Base-by-base conservation (phyloP, 306 rosid genomes). In the Arachis stenosperma region DNA sequence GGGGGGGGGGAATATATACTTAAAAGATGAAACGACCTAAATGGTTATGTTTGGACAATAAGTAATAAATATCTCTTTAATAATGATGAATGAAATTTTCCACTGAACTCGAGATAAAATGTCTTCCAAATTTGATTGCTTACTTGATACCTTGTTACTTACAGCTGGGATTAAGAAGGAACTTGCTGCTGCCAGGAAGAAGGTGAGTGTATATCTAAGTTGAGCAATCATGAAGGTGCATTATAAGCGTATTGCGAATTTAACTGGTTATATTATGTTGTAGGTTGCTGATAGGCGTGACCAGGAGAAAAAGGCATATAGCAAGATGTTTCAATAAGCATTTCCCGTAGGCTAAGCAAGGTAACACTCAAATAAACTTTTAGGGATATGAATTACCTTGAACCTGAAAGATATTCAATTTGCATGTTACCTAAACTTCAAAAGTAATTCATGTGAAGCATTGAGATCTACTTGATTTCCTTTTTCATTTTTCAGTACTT, bases 121-220 rank as follows among this genome's bases (percentile, higher is more conserved):
- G 37, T 65, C 40, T 27, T 2, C 7, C 57, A 48, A 70, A 81
- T 63, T 71, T 77, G 36, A 71, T 69, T 54, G 52, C 65, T 61
- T 41, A 11, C 51, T 64, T 37, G 62, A 46, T 63, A 40, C 42
- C 40, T 33, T 66, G 12, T 56, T 33, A 46, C 69, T 58, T 76
- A 39, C 89, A 93, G 98, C 87, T 81, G 98, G 96, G 61, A 93
- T 93, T 30, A 93, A 87, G 71, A 93, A 79, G 75, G 98, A 88
- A 81, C 83, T 83, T 40, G 93, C 96, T 63, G 85, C 84, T 79
- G 87, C 88, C 59, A 86, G 89, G 89, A 88, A 79, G 84, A 90
- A 80, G 96, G 98, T 90, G 14, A 41, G 80, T 66, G 57, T 52
- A 52, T 52, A 52, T 52, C 57, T 52, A 8, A 5, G 5, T 52